These are phyloP conservation scores for Phoma herbarum DNA, from an alignment of 2,329 filamentous ascomycete species.

Conservation along the genomic window DNA sequence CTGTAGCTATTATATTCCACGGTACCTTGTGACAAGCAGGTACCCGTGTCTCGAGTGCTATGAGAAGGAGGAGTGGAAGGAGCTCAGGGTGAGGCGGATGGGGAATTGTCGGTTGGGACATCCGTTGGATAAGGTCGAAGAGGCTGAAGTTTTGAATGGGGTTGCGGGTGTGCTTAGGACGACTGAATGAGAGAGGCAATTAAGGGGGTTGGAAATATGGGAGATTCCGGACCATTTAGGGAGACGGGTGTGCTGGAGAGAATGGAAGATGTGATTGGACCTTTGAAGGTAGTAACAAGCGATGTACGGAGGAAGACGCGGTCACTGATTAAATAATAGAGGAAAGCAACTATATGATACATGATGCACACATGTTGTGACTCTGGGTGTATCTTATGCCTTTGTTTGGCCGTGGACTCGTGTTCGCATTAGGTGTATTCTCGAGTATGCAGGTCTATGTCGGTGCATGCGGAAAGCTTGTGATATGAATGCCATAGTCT, in stretches of 20 bases:
- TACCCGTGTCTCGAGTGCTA: conserved; percentile 43
- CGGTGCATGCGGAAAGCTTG: background rate
- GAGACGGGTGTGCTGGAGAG: too few relatives aligned
- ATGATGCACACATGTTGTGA: background rate
- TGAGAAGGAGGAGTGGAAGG: conserved; percentile 27
- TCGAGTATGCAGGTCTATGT: background rate
- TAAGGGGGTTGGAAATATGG: background rate
- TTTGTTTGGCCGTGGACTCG: background rate
- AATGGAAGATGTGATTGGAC: background rate
- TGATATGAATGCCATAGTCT: background rate
- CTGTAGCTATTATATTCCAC: conserved; percentile 36
- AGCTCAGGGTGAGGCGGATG: conserved; percentile 25
- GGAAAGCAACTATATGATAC: background rate
- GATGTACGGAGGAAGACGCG: background rate
- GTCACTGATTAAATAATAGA: background rate
- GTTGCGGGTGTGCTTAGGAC: background rate
- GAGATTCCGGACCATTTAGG: too few relatives aligned
- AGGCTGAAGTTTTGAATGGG: conserved; percentile 33
- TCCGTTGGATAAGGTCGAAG: conserved; percentile 25
- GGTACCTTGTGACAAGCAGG: conserved; percentile 21
- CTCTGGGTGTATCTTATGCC: background rate
- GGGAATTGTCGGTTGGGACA: conserved; percentile 31
- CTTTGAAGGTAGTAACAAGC: too few relatives aligned
- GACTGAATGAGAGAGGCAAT: background rate
- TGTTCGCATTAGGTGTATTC: conserved; percentile 10